A percentile compares a stretch with the other conserved stretches of the same genome.
These are phyloP conservation scores for Vishniacozyma victoriae DNA, from an alignment of 768 basidiomycete genomes.

Conservation along the genomic window DNA sequence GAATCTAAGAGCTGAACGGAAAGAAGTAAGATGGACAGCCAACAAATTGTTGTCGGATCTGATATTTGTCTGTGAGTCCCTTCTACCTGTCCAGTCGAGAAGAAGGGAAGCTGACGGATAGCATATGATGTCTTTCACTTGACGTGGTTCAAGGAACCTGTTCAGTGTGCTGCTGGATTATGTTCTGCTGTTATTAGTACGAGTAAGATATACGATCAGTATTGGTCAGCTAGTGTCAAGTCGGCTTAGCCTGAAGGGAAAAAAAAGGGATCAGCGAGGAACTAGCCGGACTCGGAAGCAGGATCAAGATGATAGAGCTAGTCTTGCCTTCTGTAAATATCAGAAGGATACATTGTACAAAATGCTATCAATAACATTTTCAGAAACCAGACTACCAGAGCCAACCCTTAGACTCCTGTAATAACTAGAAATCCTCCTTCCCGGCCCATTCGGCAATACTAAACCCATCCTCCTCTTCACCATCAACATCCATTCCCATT, in stretches of 20 bases:
- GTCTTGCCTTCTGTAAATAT: too few species aligned
- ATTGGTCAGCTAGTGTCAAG: constrained; percentile 24
- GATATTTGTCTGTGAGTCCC: constrained; percentile 33
- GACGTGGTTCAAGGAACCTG: constrained; percentile 28
- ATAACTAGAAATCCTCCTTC: constrained; percentile 30
- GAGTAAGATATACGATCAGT: constrained; percentile 29
- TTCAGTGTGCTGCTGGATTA: constrained; percentile 36
- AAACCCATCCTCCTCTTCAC: constrained; percentile 24
- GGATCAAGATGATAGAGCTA: too few species aligned
- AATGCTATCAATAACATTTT: too few species aligned
- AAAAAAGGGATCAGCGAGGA: too few species aligned
- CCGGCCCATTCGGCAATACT: constrained; percentile 36
- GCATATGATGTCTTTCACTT: constrained; percentile 39
- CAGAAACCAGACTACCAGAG: too few species aligned
- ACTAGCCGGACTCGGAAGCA: too few species aligned
- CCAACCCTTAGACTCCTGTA: too few species aligned
- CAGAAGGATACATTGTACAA: too few species aligned
- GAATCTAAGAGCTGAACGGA: constrained; percentile 5
- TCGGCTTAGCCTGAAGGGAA: too few species aligned
- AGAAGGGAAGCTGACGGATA: constrained; percentile 2
- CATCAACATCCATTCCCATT: constrained; percentile 34
- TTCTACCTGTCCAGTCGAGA: not conserved
- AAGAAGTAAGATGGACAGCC: constrained; percentile 30
- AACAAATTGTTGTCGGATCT: constrained; percentile 37
- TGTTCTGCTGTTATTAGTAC: constrained; percentile 10